A percentile compares a stretch with the other conserved stretches of the same genome.
These are phyloP conservation scores for Micractinium sp. DNA, from an alignment of 139 green algal species.

Conservation along the genomic window DNA sequence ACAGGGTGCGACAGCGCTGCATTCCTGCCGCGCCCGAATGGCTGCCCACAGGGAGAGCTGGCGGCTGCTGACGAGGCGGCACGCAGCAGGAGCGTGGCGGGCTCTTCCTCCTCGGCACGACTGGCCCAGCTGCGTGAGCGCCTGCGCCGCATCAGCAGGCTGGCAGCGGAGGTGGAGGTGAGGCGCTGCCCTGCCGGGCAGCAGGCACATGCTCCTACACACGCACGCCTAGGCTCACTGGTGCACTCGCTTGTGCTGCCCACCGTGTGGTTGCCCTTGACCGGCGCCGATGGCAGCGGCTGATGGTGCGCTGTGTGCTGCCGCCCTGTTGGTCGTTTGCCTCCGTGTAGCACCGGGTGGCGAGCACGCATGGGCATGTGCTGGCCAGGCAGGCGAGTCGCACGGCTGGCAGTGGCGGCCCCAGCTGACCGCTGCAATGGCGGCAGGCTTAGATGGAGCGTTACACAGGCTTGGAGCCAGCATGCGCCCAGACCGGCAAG, in stretches of 20 bases:
- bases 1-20: not conserved
- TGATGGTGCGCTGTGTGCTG: too few species aligned
- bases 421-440: too few species aligned
- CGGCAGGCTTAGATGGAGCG: too few species aligned
- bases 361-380: not conserved
- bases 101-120: not conserved
- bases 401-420: not conserved
- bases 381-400: not conserved
- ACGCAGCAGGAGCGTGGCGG: not conserved
- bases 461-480: too few species aligned
- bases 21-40: too few species aligned
- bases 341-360: constrained; percentile 3
- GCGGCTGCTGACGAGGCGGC: not conserved
- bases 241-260: too few species aligned
- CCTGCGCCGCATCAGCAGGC: not conserved
- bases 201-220: too few species aligned
- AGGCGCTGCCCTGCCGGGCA: not conserved
- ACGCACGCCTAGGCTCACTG: too few species aligned
- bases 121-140: constrained; percentile 11
- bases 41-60: not conserved
- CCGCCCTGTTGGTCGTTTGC: too few species aligned
- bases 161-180: constrained; percentile 22
- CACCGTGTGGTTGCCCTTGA: not conserved
- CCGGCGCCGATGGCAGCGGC: not conserved
- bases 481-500: too few species aligned